Percentiles rank a stretch among this genome's conserved stretches.
These are phyloP conservation scores for Dryas integrifolia DNA, from an alignment of 331 rosid species.

Conservation along the genomic window DNA sequence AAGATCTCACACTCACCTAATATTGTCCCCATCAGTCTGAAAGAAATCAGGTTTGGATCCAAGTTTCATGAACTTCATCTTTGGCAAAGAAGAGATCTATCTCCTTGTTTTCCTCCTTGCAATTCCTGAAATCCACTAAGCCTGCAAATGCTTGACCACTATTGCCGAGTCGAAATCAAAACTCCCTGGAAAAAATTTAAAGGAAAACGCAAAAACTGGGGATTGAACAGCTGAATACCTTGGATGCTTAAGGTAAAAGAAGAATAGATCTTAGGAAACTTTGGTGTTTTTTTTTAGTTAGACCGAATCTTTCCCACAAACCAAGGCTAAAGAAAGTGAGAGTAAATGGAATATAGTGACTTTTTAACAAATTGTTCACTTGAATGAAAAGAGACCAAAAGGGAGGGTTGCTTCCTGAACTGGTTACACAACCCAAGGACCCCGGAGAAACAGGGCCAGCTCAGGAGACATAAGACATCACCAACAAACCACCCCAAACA, in stretches of 20 bases:
- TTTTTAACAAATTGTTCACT: conserved; percentile 30
- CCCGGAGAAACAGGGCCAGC: conserved; percentile 49
- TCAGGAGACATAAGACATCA: conserved; percentile 50
- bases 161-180: conserved; percentile 6
- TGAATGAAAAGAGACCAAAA: conserved; percentile 53
- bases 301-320: conserved; percentile 62
- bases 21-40: conserved; percentile 73
- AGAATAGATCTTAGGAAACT: conserved; percentile 29
- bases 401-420: conserved; percentile 62
- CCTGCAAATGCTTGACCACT: conserved; percentile 19
- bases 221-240: conserved; percentile 23
- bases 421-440: conserved; percentile 62
- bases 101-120: conserved; percentile 23
- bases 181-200: conserved; percentile 10
- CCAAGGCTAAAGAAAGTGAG: conserved; percentile 39
- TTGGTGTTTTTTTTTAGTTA: conserved; percentile 33
- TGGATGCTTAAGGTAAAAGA: conserved; percentile 15
- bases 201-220: conserved; percentile 7
- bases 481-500: conserved; percentile 45
- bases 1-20: conserved; percentile 51
- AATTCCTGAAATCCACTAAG: conserved; percentile 22
- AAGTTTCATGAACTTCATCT: conserved; percentile 99
- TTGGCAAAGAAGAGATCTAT: conserved; percentile 33
- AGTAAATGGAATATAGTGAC: conserved; percentile 15
- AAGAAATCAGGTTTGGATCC: conserved; percentile 96